Evolutionary conservation across 306 rosid species (phyloP), one percentile per base, ranked within the genome.

Genomic region (Hippophae tibetana): DNA sequence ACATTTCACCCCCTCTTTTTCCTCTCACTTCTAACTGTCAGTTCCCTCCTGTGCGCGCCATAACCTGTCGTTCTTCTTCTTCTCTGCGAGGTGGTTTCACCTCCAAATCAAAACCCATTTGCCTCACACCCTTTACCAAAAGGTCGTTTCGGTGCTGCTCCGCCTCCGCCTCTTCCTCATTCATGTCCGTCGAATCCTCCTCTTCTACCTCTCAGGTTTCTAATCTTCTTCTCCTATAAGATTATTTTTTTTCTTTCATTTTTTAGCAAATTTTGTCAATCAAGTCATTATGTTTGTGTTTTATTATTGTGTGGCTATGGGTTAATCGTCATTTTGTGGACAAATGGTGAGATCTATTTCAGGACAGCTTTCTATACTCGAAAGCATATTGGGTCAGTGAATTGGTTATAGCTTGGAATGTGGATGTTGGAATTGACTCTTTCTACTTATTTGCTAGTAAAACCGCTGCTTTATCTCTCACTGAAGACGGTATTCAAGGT

Each of bases 381-480:
- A 81, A 85, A 81, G 96, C 96, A 49, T 77, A 69, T 69, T 92
- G 99, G 94, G 85, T 88, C 9, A 73, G 63, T 55, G 75, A 80
- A 61, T 82, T 74, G 13, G 69, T 80, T 47, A 82, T 92, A 64
- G 96, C 96, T 38, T 92, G 99, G 99, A 78, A 88, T 40, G 78
- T 77, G 41, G 90, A 86, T 68, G 66, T 69, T 75, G 79, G 76
- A 59, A 65, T 72, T 14, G 82, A 72, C 9, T 61, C 62, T 45
- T 85, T 79, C 62, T 82, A 60, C 76, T 71, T 92, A 13, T 81
- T 88, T 47, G 78, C 86, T 11, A 86, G 96, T 67, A 69, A 72
- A 60, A 44, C 65, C 38, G 95, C 95, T 58, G 57, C 82, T 60
- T 81, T 92, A 63, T 73, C 64, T 13, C 9, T 79, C 61, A 57